phyloP scores from a whole-genome alignment of 2,329 filamentous ascomycete genomes.

The Penicillium corylophilum region DNA sequence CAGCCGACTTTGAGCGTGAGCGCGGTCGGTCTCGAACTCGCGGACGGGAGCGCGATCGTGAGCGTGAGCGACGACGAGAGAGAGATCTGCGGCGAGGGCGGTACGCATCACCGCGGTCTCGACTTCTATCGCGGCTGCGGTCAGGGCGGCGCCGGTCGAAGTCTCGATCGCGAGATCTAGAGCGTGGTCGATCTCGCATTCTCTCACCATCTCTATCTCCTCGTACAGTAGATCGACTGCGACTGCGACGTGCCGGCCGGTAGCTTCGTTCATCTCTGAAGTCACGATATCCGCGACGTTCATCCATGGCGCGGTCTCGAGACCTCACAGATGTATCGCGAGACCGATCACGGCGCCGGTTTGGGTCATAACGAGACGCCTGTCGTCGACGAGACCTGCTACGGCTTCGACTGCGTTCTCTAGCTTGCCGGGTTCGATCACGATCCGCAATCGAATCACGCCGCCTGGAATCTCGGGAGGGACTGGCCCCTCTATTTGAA shows the following conservation, averaged over 20 bases:
- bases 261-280: slow-evolving; percentile 34
- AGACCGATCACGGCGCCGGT: slow-evolving; percentile 30
- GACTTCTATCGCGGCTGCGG: slow-evolving; percentile 23
- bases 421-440: slow-evolving; percentile 25
- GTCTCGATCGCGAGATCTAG: slow-evolving; percentile 22
- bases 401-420: slow-evolving; percentile 32
- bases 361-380: slow-evolving; percentile 30
- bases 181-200: slow-evolving; percentile 16
- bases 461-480: slow-evolving; percentile 29
- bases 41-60: slow-evolving; percentile 14
- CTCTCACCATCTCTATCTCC: slow-evolving; percentile 21
- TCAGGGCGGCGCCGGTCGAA: slow-evolving; percentile 19
- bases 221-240: slow-evolving; percentile 31
- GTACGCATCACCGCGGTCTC: slow-evolving; percentile 25
- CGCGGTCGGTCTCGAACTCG: slow-evolving; percentile 15
- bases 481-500: slow-evolving; percentile 30
- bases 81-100: slow-evolving; percentile 25
- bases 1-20: slow-evolving; percentile 18
- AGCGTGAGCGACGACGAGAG: slow-evolving; percentile 9
- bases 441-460: slow-evolving; percentile 29
- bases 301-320: slow-evolving; percentile 35
- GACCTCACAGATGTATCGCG: slow-evolving; percentile 29
- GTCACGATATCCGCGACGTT: slow-evolving; percentile 32
- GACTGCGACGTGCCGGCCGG: slow-evolving; percentile 34
- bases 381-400: slow-evolving; percentile 31